A percentile compares a stretch with the other conserved stretches of the same genome.
These are phyloP conservation scores for Tetrapisispora pingtungensis DNA, from an alignment of 805 yeast genomes.

Conservation along the genomic window DNA sequence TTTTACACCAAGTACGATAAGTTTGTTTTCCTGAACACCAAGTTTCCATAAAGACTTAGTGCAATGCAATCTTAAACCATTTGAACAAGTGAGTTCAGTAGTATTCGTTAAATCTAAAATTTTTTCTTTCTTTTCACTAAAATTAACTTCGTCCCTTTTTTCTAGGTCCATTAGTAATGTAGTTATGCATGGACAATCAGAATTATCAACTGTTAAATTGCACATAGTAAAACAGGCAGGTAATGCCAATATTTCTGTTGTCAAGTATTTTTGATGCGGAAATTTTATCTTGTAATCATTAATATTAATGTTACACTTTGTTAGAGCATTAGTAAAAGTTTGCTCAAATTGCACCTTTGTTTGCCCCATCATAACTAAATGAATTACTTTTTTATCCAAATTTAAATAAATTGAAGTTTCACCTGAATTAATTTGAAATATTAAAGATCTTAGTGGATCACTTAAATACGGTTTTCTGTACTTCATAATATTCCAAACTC, in stretches of 20 bases:
- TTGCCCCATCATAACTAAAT: constrained; percentile 14
- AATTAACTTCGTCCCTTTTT: not conserved
- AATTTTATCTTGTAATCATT: constrained; percentile 4
- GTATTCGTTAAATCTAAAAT: constrained; percentile 12
- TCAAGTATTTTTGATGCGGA: not conserved
- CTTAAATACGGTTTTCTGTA: constrained; percentile 43
- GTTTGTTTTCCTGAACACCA: constrained; percentile 9
- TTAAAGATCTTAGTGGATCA: constrained; percentile 29
- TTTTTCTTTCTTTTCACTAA: constrained; percentile 6
- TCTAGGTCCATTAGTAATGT: constrained; percentile 7
- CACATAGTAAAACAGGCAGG: constrained; percentile 19
- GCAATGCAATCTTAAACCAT: constrained; percentile 13
- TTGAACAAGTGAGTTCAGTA: constrained; percentile 2
- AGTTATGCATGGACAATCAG: constrained; percentile 8
- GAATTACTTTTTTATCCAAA: constrained; percentile 19
- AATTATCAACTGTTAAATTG: constrained; percentile 11
- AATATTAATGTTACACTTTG: constrained; percentile 5
- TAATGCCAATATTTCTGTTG: constrained; percentile 6
- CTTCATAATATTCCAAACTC: constrained; percentile 14
- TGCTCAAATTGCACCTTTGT: constrained; percentile 11
- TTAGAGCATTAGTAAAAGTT: constrained; percentile 8
- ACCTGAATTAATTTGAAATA: constrained; percentile 33
- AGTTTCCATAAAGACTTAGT: constrained; percentile 19
- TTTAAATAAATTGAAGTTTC: constrained; percentile 27
- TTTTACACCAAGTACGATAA: constrained; percentile 16